Base-by-base conservation (phyloP, 192 early-diverging fungal species). In the Backusella parvicylindrica region DNA sequence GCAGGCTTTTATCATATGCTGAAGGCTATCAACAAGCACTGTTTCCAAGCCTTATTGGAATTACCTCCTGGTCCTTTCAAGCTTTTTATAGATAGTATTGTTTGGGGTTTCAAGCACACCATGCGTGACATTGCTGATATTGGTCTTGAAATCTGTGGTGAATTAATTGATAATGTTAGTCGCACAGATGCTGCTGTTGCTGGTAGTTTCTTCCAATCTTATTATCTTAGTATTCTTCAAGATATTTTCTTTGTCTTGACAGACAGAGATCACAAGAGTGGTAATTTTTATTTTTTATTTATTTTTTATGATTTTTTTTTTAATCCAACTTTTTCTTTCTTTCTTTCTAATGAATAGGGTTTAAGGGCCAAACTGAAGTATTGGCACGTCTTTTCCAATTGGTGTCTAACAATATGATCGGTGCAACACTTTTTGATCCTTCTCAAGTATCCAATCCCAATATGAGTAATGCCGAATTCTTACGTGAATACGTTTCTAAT, bases 41-140 rank as follows among this genome's bases (percentile, higher is more conserved):
- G 98, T 81, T 99, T 99, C 89, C 90, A 87, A 79, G 97, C 98
- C 1, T 83, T 97, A 56, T 83, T 98, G 71, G 89, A 88, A 56
- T 84, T 99, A 40, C 92, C 94, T 2, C 83, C 91, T 50, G 87
- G 89, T 21, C 93, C 95, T 77, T 97, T 99, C 84, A 93, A 94
- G 72, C 89, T 98, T 30, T 88, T 97, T 82, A 87, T 99, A 80
- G 95, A 98, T 87, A 95, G 95, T 75, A 91, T 99, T 68, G 93
- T 98, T 56, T 99, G 97, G 97, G 96, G 91, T 23, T 96, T 99
- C 86, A 99, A 99, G 85, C 98, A 99, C 82, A 97, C 96, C 6
- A 95, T 97, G 93, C 91, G 97, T 74, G 97, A 99, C 75, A 95
- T 99, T 82, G 93, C 95, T 50, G 97, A 99, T 70, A 82, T 91